Evolutionary conservation across 73 alveolate species (phyloP).

Genomic region (Urostyla sp.): DNA sequence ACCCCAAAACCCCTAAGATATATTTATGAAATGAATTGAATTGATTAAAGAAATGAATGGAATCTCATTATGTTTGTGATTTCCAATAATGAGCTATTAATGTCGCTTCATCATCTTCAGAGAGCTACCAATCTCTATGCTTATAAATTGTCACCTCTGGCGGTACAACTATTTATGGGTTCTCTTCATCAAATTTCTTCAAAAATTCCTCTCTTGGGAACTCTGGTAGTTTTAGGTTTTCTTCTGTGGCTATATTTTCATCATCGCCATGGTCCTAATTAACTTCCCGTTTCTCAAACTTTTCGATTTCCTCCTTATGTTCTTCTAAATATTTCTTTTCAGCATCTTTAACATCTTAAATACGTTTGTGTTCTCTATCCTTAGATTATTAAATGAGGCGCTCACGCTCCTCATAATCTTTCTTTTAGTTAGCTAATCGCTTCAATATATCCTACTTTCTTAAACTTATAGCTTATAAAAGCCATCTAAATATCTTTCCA

Average conservation of each 20-base stretch:
- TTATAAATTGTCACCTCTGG: too few relatives aligned
- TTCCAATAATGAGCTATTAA: too few relatives aligned
- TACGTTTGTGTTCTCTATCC: slow-evolving; percentile 60
- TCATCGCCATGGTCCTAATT: too few relatives aligned
- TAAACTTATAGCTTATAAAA: slow-evolving; percentile 66
- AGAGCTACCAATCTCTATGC: too few relatives aligned
- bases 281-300: too few relatives aligned
- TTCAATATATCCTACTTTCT: slow-evolving; percentile 79
- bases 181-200: slow-evolving; percentile 69
- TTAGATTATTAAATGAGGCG: slow-evolving; percentile 58
- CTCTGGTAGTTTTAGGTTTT: too few relatives aligned
- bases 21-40: too few relatives aligned
- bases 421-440: slow-evolving; percentile 70
- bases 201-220: slow-evolving; percentile 62
- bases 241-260: too few relatives aligned
- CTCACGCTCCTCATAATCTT: slow-evolving; percentile 71
- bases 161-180: slow-evolving; percentile 72
- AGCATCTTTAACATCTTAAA: slow-evolving; percentile 64
- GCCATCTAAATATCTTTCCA: slow-evolving; percentile 76
- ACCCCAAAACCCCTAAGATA: not conserved
- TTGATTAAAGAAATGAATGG: too few relatives aligned
- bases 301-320: slow-evolving; percentile 65
- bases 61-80: too few relatives aligned
- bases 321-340: slow-evolving; percentile 42
- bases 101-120: too few relatives aligned